These are phyloP conservation scores for Wallacemonas sp. DNA, from an alignment of 208 protist species.

Conservation along the genomic window DNA sequence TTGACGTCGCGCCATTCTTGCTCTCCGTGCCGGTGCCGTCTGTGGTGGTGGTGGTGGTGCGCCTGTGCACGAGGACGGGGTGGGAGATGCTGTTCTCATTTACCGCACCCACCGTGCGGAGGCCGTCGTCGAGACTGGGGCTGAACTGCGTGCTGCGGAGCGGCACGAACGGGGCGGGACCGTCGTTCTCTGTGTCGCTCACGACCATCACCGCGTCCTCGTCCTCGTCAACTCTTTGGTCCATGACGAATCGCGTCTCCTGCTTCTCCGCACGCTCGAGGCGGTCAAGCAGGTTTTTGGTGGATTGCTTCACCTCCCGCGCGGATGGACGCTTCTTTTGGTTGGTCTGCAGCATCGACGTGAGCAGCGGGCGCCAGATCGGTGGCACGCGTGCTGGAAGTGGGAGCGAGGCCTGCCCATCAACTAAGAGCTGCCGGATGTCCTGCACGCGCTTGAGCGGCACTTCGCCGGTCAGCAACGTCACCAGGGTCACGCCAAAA, in stretches of 20 bases:
- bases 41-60: not conserved
- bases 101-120: not conserved
- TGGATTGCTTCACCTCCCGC: not conserved
- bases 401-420: constrained; percentile 29
- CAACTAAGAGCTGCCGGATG: constrained; percentile 25
- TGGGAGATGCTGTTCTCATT: not conserved
- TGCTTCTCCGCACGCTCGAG: not conserved
- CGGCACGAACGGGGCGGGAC: not conserved
- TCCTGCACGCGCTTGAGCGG: constrained; percentile 82
- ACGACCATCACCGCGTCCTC: constrained; percentile 3
- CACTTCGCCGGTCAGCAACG: constrained; percentile 81
- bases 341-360: constrained; percentile 17
- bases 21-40: not conserved
- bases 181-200: constrained; percentile 9
- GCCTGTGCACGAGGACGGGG: not conserved
- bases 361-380: constrained; percentile 21
- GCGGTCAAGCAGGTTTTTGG: not conserved
- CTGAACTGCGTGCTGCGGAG: constrained; percentile 1
- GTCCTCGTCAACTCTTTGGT: not conserved
- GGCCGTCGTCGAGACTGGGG: not conserved
- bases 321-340: not conserved
- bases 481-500: constrained; percentile 64
- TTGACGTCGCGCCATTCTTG: not conserved
- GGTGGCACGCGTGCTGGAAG: constrained; percentile 23
- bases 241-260: not conserved